Conservation (phyloP, 768 basidiomycete genomes). For the Tricholoma sp. region DNA sequence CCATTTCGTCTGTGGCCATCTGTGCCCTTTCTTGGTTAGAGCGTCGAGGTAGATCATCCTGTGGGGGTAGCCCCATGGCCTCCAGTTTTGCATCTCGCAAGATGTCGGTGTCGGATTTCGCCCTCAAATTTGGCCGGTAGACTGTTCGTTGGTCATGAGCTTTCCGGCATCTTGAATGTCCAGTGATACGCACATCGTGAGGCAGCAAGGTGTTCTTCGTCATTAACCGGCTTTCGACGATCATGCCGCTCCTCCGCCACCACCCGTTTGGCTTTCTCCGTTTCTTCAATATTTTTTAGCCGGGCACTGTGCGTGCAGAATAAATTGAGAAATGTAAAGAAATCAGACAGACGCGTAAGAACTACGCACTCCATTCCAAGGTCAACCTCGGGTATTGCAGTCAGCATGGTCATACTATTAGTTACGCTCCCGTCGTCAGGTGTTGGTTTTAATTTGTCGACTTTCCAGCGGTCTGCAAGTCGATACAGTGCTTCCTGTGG, state of each 20-base stretch:
- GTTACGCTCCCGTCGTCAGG: constrained; percentile 91
- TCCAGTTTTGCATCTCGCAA: constrained; percentile 83
- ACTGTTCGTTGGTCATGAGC: constrained; percentile 40
- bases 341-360: not conserved
- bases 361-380: constrained; percentile 94
- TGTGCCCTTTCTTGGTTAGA: constrained; percentile 57
- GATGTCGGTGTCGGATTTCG: constrained; percentile 86
- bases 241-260: constrained; percentile 73
- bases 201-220: constrained; percentile 82
- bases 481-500: constrained; percentile 77
- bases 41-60: constrained; percentile 43
- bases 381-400: constrained; percentile 97
- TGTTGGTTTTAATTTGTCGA: constrained; percentile 48
- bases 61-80: constrained; percentile 71
- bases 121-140: constrained; percentile 75
- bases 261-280: constrained; percentile 89
- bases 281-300: constrained; percentile 94
- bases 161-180: not conserved
- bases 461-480: constrained; percentile 63
- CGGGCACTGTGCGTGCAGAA: constrained; percentile 52
- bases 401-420: constrained; percentile 91
- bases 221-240: constrained; percentile 45
- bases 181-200: constrained; percentile 65
- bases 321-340: constrained; percentile 1
- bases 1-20: constrained; percentile 89